These are phyloP conservation scores for Ogataea ramenticola DNA, from an alignment of 805 yeast species.

Conservation along the genomic window DNA sequence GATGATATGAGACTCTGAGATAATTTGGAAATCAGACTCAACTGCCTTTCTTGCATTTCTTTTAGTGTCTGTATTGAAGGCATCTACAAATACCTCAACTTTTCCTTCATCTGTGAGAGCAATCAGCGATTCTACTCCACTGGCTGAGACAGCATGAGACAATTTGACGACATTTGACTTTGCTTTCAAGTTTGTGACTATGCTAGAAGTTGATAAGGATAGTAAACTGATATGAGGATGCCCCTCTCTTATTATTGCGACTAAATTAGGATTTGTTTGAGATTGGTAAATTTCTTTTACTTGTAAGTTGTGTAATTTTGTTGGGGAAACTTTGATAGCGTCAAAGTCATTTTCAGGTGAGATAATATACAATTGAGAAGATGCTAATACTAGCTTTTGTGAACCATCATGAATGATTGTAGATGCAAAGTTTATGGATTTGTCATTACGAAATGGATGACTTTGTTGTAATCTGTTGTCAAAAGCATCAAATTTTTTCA, in stretches of 20 bases:
- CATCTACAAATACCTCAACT: conserved; percentile 22
- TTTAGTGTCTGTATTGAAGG: conserved; percentile 21
- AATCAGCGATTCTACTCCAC: conserved; percentile 18
- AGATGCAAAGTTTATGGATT: conserved; percentile 15
- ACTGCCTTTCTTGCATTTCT: conserved; percentile 3
- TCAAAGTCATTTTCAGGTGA: conserved; percentile 9
- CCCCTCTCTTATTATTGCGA: conserved; percentile 26
- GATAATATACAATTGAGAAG: conserved; percentile 25
- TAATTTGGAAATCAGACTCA: conserved; percentile 8
- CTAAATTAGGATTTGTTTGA: conserved; percentile 21
- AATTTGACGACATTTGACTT: conserved; percentile 4
- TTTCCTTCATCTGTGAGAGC: conserved; percentile 25
- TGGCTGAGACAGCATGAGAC: background rate
- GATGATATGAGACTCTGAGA: background rate
- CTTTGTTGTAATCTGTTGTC: conserved; percentile 13
- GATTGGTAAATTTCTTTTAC: conserved; percentile 30
- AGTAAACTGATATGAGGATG: conserved; percentile 28
- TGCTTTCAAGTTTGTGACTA: conserved; percentile 27
- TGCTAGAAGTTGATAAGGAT: conserved; percentile 21
- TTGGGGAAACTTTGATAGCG: conserved; percentile 25
- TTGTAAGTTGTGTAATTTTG: conserved; percentile 25
- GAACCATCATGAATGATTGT: conserved; percentile 12
- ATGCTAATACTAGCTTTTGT: conserved; percentile 19
- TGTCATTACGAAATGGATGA: conserved; percentile 12
- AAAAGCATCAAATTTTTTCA: conserved; percentile 18